Percentiles rank a stretch among this genome's conserved stretches.
These are phyloP conservation scores for Claviceps digitariae DNA, from an alignment of 2,329 filamentous ascomycete genomes.

Conservation along the genomic window DNA sequence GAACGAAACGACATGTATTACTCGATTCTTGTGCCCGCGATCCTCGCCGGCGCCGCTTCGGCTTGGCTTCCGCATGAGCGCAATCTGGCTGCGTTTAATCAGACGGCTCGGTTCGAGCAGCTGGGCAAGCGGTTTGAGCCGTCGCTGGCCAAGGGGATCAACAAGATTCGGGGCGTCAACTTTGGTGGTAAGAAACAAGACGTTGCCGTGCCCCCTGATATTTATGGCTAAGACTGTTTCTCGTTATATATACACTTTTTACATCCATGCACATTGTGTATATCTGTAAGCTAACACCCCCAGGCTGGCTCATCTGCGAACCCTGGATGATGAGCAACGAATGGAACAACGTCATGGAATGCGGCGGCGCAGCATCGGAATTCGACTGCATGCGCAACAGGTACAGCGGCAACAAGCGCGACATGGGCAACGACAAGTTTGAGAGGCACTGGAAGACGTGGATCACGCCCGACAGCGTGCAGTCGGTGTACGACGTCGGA, in stretches of 20 bases:
- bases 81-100: slow-evolving; percentile 20
- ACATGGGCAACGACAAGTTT: slow-evolving; percentile 31
- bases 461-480: slow-evolving; percentile 22
- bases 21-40: slow-evolving; percentile 11
- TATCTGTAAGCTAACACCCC: not conserved
- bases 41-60: slow-evolving; percentile 10
- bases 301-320: slow-evolving; percentile 29
- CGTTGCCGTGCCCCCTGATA: not conserved
- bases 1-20: slow-evolving; percentile 10
- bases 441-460: slow-evolving; percentile 30
- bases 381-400: slow-evolving; percentile 35
- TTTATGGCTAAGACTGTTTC: too few relatives aligned
- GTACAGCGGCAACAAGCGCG: slow-evolving; percentile 12
- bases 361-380: slow-evolving; percentile 27
- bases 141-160: slow-evolving; percentile 9
- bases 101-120: slow-evolving; percentile 16
- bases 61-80: slow-evolving; percentile 20
- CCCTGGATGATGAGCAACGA: slow-evolving; percentile 34
- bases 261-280: not conserved
- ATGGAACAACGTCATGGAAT: slow-evolving; percentile 33
- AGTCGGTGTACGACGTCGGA: slow-evolving; percentile 36
- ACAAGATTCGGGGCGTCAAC: slow-evolving; percentile 40
- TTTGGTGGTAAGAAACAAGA: slow-evolving; percentile 25
- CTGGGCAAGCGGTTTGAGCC: slow-evolving; percentile 20
- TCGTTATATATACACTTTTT: too few relatives aligned